Percentiles rank a stretch among this genome's conserved stretches.
Conservation (phyloP, 495 filamentous ascomycete genomes). For the Penicillium canariense region DNA sequence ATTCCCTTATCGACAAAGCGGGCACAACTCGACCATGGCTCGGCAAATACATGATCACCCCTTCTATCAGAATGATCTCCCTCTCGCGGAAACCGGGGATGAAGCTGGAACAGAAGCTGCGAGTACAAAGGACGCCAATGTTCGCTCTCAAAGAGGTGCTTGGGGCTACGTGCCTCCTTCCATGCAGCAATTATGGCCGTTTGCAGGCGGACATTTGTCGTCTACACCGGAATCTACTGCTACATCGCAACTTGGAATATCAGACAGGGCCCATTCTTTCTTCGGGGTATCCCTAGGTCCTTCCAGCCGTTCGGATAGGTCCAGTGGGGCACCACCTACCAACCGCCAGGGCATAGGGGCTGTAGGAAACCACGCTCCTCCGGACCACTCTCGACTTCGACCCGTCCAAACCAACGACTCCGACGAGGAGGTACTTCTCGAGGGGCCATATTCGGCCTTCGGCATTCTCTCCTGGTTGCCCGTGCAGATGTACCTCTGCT, state of each 20-base stretch:
- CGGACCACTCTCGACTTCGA: constrained; percentile 4
- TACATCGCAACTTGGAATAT: not conserved
- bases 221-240: not conserved
- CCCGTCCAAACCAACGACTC: not conserved
- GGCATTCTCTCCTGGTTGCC: constrained; percentile 13
- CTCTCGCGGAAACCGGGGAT: constrained; percentile 16
- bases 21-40: constrained; percentile 31
- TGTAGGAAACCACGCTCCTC: not conserved
- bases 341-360: not conserved
- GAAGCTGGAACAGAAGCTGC: not conserved
- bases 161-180: not conserved
- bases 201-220: not conserved
- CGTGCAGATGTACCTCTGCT: constrained; percentile 17
- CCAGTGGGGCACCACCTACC: not conserved
- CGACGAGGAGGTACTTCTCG: not conserved
- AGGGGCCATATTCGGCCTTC: not conserved
- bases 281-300: constrained; percentile 3
- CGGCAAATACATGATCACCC: constrained; percentile 35
- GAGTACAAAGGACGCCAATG: not conserved
- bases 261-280: constrained; percentile 5
- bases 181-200: not conserved
- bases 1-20: constrained; percentile 40
- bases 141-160: not conserved
- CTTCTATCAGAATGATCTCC: constrained; percentile 30
- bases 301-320: constrained; percentile 8